Evolutionary conservation across 495 filamentous ascomycete species (phyloP).

Genomic region (Pyrenopolyporus hunteri): DNA sequence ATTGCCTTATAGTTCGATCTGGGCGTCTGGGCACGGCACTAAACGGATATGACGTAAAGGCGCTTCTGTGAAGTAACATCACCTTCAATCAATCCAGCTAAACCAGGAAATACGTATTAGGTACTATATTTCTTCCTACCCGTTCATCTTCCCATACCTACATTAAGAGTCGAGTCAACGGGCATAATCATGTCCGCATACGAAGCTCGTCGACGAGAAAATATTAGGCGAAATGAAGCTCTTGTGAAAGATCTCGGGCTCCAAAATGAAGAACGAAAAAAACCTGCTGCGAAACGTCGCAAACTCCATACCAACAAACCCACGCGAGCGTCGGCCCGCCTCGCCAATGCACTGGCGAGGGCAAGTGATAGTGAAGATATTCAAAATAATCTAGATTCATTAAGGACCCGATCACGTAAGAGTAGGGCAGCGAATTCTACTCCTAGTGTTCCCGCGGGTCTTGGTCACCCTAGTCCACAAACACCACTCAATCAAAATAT

Average conservation of each 20-base stretch:
- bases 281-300: constrained; percentile 26
- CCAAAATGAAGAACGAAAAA: constrained; percentile 1
- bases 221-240: constrained; percentile 61
- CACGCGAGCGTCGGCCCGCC: constrained; percentile 36
- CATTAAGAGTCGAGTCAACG: no score
- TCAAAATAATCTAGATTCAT: background rate
- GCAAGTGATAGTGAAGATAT: constrained; percentile 8
- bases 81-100: no score
- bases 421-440: background rate
- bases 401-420: constrained; percentile 7
- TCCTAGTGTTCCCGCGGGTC: background rate
- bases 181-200: constrained; percentile 18
- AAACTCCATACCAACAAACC: constrained; percentile 18
- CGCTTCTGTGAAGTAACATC: no score
- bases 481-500: constrained; percentile 34
- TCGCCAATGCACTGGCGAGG: constrained; percentile 16
- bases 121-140: no score
- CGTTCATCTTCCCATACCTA: no score
- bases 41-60: no score
- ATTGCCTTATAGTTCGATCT: no score
- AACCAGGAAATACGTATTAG: no score
- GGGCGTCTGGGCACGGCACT: no score
- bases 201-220: constrained; percentile 53
- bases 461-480: background rate
- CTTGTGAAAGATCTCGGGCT: constrained; percentile 53